Evolutionary conservation across 2,329 filamentous ascomycete species (phyloP), one percentile per base, ranked within the genome.

Genomic region (Chrysoporthe deuterocubensis): DNA sequence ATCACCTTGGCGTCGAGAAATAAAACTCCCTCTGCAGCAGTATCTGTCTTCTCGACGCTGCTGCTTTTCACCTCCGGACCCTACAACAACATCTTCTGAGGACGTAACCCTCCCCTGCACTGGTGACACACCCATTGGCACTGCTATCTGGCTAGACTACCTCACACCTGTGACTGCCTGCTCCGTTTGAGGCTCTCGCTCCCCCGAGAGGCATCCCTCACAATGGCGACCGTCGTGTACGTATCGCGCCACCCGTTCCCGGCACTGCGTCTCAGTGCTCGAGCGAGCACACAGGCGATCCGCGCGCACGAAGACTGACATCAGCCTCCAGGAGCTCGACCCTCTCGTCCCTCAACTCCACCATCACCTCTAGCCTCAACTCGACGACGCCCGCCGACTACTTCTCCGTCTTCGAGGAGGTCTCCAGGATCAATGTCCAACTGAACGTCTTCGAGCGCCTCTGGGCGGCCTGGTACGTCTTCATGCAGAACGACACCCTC

Each of bases 401-500:
- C 76, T 80, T 87, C 52, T 81, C 79, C 72, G 86, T 90, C 71
- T 84, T 88, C 75, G 86, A 89, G 71, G 87, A 90, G 77, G 84
- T 90, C 32, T 83, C 86, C 76, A 89, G 89, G 77, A 86, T 88
- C 85, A 96, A 97, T 87, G 87, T 96, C 67, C 88, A 94, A 73
- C 89, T 99, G 76, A 97, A 93, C 81, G 85, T 93, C 71, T 83
- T 90, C 76, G 96, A 99, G 85, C 90, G 90, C 77, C 85, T 97
- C 73, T 99, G 96, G 96, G 91, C 92, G 62, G 88, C 94, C 52
- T 98, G 94, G 95, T 99, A 99, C 80, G 88, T 95, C 18, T 99
- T 90, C 87, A 97, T 98, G 91, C 93, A 97, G 80, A 99, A 99
- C 79, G 96, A 99, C 82, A 90, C 92, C 65, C 89, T 99, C 71